Percentiles rank a stretch among this genome's conserved stretches.
phyloP scores from a whole-genome alignment of 192 early-diverging fungal genomes.

The Linnemannia zychae region DNA sequence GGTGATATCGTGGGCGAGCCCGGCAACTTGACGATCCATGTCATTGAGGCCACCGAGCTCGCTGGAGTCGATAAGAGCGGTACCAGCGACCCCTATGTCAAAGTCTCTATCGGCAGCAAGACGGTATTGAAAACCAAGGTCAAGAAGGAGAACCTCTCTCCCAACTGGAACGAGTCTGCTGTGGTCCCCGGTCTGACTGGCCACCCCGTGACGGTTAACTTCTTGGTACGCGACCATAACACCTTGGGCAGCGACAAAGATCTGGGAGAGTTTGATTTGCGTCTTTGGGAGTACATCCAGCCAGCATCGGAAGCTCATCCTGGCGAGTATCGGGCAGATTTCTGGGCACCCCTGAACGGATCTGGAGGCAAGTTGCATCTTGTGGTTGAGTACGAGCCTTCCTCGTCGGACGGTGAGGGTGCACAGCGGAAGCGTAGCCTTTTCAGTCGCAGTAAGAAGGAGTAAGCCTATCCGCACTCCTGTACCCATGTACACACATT shows the following conservation, averaged over 20 bases:
- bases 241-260: slow-evolving; percentile 70
- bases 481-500: background rate
- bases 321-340: slow-evolving; percentile 32
- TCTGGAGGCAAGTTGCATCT: slow-evolving; percentile 44
- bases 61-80: slow-evolving; percentile 62
- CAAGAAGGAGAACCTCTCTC: slow-evolving; percentile 78
- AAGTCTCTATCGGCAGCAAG: slow-evolving; percentile 70
- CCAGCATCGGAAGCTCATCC: slow-evolving; percentile 15
- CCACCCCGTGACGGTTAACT: slow-evolving; percentile 59
- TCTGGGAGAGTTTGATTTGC: slow-evolving; percentile 71
- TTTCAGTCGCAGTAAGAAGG: slow-evolving; percentile 32
- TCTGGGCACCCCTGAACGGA: slow-evolving; percentile 44
- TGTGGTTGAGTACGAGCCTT: slow-evolving; percentile 43
- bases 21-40: slow-evolving; percentile 54
- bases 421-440: slow-evolving; percentile 23
- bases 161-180: slow-evolving; percentile 69
- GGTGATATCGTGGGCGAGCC: slow-evolving; percentile 45
- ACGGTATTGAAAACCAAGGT: slow-evolving; percentile 74
- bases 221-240: slow-evolving; percentile 82
- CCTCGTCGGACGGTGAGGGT: background rate
- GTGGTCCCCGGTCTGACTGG: slow-evolving; percentile 32
- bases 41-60: slow-evolving; percentile 64
- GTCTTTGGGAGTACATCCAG: slow-evolving; percentile 65
- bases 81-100: slow-evolving; percentile 81
- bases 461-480: too few species aligned